phyloP scores from a whole-genome alignment of 768 basidiomycete genomes.

The Serendipita sp. region DNA sequence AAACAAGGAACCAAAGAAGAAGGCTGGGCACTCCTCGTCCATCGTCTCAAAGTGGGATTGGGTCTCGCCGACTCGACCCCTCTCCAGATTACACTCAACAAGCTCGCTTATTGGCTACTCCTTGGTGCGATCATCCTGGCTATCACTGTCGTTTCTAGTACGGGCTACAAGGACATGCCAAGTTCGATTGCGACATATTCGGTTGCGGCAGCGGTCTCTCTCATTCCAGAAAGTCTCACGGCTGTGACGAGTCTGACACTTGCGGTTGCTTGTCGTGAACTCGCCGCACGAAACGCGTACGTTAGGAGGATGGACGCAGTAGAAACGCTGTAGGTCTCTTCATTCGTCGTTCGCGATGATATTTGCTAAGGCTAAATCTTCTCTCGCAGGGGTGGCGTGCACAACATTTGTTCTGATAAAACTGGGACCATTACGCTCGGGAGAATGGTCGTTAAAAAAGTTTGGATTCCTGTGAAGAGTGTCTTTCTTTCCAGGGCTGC shows the following conservation, averaged over 20 bases:
- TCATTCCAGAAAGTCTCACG: conserved; percentile 23
- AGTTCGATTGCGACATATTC: not conserved
- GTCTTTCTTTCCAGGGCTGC: not conserved
- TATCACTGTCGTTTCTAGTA: conserved; percentile 16
- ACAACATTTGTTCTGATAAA: conserved; percentile 44
- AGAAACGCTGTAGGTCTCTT: conserved; percentile 29
- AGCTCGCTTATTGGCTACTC: conserved; percentile 22
- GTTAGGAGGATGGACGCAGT: conserved; percentile 48
- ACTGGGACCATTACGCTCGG: conserved; percentile 32
- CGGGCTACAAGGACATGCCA: not conserved
- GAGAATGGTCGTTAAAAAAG: conserved; percentile 23
- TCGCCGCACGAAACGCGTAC: conserved; percentile 43
- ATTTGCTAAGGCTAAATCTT: not conserved
- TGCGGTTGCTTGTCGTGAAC: conserved; percentile 39
- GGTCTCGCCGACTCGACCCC: conserved; percentile 14
- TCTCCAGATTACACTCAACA: conserved; percentile 23
- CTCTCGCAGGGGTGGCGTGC: conserved; percentile 29
- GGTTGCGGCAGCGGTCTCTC: conserved; percentile 17
- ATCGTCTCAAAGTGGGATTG: not conserved
- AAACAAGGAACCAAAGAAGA: not conserved
- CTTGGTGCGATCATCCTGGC: conserved; percentile 20
- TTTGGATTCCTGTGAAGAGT: conserved; percentile 15
- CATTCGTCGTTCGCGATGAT: not conserved
- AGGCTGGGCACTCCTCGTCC: not conserved
- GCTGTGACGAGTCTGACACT: conserved; percentile 43